Evolutionary conservation across 2,329 filamentous ascomycete genomes (phyloP).

Genomic region (Cordyceps fumosorosea): DNA sequence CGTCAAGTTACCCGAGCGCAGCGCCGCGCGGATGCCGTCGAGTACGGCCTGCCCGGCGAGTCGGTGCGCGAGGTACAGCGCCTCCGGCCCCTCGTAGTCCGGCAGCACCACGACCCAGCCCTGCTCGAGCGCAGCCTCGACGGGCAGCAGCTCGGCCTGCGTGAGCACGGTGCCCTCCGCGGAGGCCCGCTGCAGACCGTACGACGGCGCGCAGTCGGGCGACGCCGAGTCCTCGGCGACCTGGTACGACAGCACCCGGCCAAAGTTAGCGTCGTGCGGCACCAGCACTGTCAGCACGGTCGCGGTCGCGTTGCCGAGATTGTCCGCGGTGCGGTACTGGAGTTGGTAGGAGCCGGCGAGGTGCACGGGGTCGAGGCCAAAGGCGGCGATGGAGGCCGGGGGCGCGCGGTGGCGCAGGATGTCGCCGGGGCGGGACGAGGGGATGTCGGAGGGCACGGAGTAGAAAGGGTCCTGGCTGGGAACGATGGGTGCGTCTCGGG

Average conservation of each 20-base stretch:
- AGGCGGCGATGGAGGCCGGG: slow-evolving; percentile 19
- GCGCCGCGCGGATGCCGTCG: slow-evolving; percentile 37
- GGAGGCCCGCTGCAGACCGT: slow-evolving; percentile 17
- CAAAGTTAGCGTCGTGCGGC: slow-evolving; percentile 23
- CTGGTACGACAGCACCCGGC: slow-evolving; percentile 35
- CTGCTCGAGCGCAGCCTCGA: slow-evolving; percentile 26
- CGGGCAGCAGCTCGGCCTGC: slow-evolving; percentile 19
- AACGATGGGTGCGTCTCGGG: not conserved
- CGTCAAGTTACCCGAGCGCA: slow-evolving; percentile 22
- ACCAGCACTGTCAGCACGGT: slow-evolving; percentile 34
- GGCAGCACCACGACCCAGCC: slow-evolving; percentile 44
- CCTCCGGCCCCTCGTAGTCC: slow-evolving; percentile 38
- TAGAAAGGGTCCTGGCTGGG: slow-evolving; percentile 18
- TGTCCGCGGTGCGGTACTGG: slow-evolving; percentile 34
- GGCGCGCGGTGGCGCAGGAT: slow-evolving; percentile 19
- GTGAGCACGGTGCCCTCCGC: slow-evolving; percentile 26
- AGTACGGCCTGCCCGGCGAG: slow-evolving; percentile 36
- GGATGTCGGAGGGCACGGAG: slow-evolving; percentile 12
- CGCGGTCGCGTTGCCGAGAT: slow-evolving; percentile 26
- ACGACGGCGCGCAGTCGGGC: slow-evolving; percentile 27
- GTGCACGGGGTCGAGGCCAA: slow-evolving; percentile 14
- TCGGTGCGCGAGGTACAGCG: slow-evolving; percentile 34
- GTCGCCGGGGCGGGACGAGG: slow-evolving; percentile 18
- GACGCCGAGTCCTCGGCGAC: slow-evolving; percentile 33
- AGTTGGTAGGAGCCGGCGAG: slow-evolving; percentile 26